These are phyloP conservation scores for Candida sanyaensis DNA, from an alignment of 1,139 yeast genomes.

Conservation along the genomic window DNA sequence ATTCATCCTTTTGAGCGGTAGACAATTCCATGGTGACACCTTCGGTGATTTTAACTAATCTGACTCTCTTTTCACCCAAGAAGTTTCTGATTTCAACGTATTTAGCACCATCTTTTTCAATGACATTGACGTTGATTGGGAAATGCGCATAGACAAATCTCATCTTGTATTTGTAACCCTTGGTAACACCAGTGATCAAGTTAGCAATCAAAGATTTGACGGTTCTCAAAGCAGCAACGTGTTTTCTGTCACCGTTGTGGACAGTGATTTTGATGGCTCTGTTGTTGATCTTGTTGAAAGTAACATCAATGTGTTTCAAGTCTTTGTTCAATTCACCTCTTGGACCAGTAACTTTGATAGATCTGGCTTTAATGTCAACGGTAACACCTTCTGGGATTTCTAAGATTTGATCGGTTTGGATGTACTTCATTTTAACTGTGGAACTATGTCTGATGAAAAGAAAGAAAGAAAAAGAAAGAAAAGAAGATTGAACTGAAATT, in stretches of 20 bases:
- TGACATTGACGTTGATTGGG: conserved; percentile 97
- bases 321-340: conserved; percentile 93
- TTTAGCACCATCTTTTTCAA: conserved; percentile 72
- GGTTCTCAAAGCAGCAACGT: conserved; percentile 99
- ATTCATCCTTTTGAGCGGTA: conserved; percentile 89
- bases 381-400: conserved; percentile 94
- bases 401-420: conserved; percentile 90
- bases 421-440: conserved; percentile 69
- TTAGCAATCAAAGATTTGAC: conserved; percentile 93
- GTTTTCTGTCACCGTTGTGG: conserved; percentile 99
- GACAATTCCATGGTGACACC: conserved; percentile 90
- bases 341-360: conserved; percentile 93
- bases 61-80: conserved; percentile 97
- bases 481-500: not conserved
- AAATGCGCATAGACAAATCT: conserved; percentile 99
- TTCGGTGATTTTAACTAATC: conserved; percentile 79
- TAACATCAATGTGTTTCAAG: conserved; percentile 93
- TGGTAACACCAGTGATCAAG: conserved; percentile 98
- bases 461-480: not conserved
- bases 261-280: conserved; percentile 84
- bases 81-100: conserved; percentile 97
- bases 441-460: not conserved
- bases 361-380: conserved; percentile 90
- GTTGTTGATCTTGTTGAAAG: conserved; percentile 77
- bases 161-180: conserved; percentile 99